Percentiles rank a stretch among this genome's conserved stretches.
These are phyloP conservation scores for Hypericum androsaemum DNA, from an alignment of 345 rosid genomes.

Conservation along the genomic window DNA sequence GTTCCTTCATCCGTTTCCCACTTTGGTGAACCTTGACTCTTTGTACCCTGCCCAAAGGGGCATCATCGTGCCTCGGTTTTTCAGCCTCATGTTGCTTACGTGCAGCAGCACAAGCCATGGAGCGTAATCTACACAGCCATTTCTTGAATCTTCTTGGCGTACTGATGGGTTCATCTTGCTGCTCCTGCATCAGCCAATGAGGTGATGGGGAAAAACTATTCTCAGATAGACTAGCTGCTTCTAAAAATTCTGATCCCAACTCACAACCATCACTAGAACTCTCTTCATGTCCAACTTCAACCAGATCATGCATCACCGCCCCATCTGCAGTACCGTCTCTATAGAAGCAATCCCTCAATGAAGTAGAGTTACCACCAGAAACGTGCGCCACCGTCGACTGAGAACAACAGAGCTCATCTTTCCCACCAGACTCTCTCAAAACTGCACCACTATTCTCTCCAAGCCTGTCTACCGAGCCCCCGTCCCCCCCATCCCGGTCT, in stretches of 20 bases:
- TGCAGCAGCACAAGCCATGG: slow-evolving; percentile 45
- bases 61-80: slow-evolving; percentile 25
- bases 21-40: slow-evolving; percentile 61
- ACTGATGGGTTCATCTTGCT: slow-evolving; percentile 22
- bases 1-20: slow-evolving; percentile 52
- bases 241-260: slow-evolving; percentile 13
- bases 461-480: slow-evolving; percentile 26
- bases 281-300: slow-evolving; percentile 17
- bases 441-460: slow-evolving; percentile 36
- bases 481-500: slow-evolving; percentile 17
- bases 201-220: slow-evolving; percentile 16
- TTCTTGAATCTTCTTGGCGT: slow-evolving; percentile 36
- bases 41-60: slow-evolving; percentile 27
- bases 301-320: slow-evolving; percentile 17
- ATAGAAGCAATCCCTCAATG: slow-evolving; percentile 29
- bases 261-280: slow-evolving; percentile 14
- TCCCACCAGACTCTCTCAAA: slow-evolving; percentile 32
- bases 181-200: slow-evolving; percentile 16
- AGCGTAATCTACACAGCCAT: slow-evolving; percentile 54
- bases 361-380: slow-evolving; percentile 29
- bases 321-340: slow-evolving; percentile 29
- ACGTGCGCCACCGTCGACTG: slow-evolving; percentile 31
- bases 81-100: slow-evolving; percentile 29
- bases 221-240: slow-evolving; percentile 11
- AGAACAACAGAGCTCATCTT: slow-evolving; percentile 43